Base-by-base conservation (phyloP, 2,329 filamentous ascomycete genomes). In the Fusarium setosum region DNA sequence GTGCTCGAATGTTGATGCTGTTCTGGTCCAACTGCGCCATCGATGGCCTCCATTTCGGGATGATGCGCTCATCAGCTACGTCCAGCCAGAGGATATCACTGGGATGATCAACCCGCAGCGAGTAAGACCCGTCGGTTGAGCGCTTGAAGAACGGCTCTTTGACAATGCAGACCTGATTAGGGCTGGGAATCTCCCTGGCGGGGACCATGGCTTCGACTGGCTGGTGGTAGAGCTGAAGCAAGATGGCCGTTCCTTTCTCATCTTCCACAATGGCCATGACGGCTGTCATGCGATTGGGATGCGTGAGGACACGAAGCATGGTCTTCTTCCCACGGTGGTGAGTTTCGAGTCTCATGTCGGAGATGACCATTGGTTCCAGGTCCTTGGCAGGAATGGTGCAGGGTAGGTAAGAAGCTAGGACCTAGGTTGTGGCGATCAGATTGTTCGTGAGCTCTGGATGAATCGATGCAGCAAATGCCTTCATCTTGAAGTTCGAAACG, bases 131-230 rank as follows among this genome's bases (percentile, higher is more conserved):
- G 24, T 80, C 71, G 0, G 68, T 71, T 21, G 75, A 75, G 1
- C 69, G 26, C 61, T 82, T 84, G 64, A 87, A 79, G 65, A 81
- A 88, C 0, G 85, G 84, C 56, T 88, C 85, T 61, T 87, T 88
- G 24, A 88, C 51, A 24, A 87, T 67, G 11, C 80, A 75, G 0
- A 81, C 67, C 12, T 71, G 73, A 2, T 75, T 73, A 6, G 73
- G 52, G 0, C 67, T 58, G 4, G 86, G 49, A 1, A 79, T 66
- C 6, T 81, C 70, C 5, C 76, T 63, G 1, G 70, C 69, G 4
- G 77, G 65, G 0, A 79, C 71, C 2, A 75, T 57, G 2, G 70
- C 58, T 24, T 81, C 78, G 3, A 76, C 73, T 7, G 77, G 79
- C 38, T 82, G 80, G 42, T 83, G 75, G 56, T 82, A 79, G 0